Evolutionary conservation across 768 basidiomycete species (phyloP), one percentile per base, ranked within the genome.

Genomic region (Agaricus blazei): DNA sequence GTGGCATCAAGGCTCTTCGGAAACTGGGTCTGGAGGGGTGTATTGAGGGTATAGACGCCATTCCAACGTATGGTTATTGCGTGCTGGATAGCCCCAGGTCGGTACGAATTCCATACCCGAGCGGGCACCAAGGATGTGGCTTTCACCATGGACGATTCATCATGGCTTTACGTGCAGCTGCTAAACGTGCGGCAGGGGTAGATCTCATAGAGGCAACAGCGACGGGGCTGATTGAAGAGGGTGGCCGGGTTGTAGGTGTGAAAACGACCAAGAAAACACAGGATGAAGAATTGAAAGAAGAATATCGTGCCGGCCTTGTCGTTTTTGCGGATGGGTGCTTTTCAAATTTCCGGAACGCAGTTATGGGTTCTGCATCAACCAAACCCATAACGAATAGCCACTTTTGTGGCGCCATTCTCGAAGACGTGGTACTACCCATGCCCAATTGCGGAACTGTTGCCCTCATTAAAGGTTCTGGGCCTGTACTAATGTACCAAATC

Each of bases 81-180:
- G 86, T 97, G 43, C 74, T 87, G 54, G 76, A 85, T 51, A 71
- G 65, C 42, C 85, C 80, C 48, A 76, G 80, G 65, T 77, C 77
- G 40, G 94, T 98, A 24, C 86, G 87, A 52, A 95, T 97, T 53
- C 94, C 94, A 1, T 98, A 98, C 66, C 93, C 94, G 0, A 74
- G 72, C 34, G 72, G 69, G 2, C 67, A 82, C 54, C 80, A 91
- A 62, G 95, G 96, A 0, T 72, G 92, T 48, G 85, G 85, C 54
- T 98, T 99, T 68, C 96, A 98, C 71, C 96, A 98, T 67, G 97
- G 97, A 3, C 76, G 84, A 55, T 92, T 99, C 61, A 82, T 99
- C 60, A 85, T 87, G 78, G 76, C 79, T 24, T 72, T 99, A 46
- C 77, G 97, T 49, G 78, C 75, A 43, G 82, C 83, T 40, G 91